Conservation (phyloP, 495 filamentous ascomycete species). For the Penicillium odoratum region DNA sequence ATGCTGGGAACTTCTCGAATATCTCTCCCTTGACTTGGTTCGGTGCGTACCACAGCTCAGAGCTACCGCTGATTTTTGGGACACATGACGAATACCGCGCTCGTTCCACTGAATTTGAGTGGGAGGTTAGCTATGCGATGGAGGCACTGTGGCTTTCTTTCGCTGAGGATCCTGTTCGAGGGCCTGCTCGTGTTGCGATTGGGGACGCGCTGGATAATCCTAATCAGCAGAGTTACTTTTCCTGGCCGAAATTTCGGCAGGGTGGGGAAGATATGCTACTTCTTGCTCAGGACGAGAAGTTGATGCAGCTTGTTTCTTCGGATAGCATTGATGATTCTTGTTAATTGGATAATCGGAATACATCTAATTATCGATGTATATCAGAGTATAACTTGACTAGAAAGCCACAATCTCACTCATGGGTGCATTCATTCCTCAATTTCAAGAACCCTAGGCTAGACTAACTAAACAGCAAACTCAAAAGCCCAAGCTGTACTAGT, state of each 20-base stretch:
- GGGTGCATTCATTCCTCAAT: no score
- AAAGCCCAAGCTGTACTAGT: constrained; percentile 35
- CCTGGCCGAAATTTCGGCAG: constrained; percentile 9
- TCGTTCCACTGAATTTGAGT: constrained; percentile 16
- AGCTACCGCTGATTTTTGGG: constrained; percentile 46
- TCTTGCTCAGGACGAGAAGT: constrained; percentile 6
- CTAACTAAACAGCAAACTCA: constrained; percentile 23
- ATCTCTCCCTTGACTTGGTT: constrained; percentile 38
- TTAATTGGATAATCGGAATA: no score
- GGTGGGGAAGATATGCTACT: constrained; percentile 8
- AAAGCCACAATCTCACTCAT: no score
- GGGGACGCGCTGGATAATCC: constrained; percentile 7
- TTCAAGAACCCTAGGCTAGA: no score
- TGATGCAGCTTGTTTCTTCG: constrained; percentile 13
- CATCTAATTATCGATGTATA: no score
- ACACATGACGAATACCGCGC: constrained; percentile 26
- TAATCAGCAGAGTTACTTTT: constrained; percentile 6
- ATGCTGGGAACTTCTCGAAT: constrained; percentile 49
- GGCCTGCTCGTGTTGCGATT: constrained; percentile 7
- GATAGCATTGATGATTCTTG: constrained; percentile 28
- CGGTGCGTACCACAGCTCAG: constrained; percentile 46
- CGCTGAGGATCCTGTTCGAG: constrained; percentile 7
- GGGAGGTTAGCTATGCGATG: constrained; percentile 20
- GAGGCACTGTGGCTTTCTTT: constrained; percentile 12
- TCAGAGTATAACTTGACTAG: no score